These are phyloP conservation scores for Daucus carota DNA, from an alignment of 129 eudicot genomes.

Conservation along the genomic window DNA sequence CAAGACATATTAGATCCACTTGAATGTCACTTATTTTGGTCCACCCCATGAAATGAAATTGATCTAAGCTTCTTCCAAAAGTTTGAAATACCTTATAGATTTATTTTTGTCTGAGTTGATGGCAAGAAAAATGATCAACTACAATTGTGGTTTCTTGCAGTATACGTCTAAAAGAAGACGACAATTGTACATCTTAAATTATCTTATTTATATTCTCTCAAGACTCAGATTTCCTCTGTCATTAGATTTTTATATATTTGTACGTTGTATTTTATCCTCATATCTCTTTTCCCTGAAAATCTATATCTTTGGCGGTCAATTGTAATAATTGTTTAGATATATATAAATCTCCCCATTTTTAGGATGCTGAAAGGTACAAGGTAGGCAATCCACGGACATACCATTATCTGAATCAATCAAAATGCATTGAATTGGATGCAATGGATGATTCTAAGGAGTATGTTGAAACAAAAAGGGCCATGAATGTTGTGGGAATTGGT, in stretches of 20 bases:
- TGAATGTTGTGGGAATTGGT: constrained; percentile 81
- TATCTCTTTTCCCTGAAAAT: neutral
- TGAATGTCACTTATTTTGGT: neutral
- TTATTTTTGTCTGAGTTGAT: neutral
- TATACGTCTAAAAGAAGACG: neutral
- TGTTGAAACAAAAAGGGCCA: constrained; percentile 64
- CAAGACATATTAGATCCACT: neutral
- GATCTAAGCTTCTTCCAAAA: neutral
- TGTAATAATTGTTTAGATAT: neutral
- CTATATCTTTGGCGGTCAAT: neutral
- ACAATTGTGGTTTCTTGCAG: neutral
- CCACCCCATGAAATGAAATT: neutral
- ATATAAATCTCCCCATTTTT: constrained; percentile 8
- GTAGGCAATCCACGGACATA: constrained; percentile 60
- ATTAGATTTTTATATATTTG: neutral
- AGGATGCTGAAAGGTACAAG: constrained; percentile 71
- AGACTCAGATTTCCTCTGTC: neutral
- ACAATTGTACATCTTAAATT: neutral
- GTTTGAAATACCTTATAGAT: neutral
- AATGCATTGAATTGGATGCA: constrained; percentile 56
- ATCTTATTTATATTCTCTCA: neutral
- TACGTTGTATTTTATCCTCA: neutral
- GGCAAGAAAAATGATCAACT: neutral
- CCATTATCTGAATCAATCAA: constrained; percentile 86
- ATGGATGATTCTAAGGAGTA: constrained; percentile 72